These are phyloP conservation scores for Lipomyces starkeyi DNA, from an alignment of 805 yeast genomes.

Conservation along the genomic window DNA sequence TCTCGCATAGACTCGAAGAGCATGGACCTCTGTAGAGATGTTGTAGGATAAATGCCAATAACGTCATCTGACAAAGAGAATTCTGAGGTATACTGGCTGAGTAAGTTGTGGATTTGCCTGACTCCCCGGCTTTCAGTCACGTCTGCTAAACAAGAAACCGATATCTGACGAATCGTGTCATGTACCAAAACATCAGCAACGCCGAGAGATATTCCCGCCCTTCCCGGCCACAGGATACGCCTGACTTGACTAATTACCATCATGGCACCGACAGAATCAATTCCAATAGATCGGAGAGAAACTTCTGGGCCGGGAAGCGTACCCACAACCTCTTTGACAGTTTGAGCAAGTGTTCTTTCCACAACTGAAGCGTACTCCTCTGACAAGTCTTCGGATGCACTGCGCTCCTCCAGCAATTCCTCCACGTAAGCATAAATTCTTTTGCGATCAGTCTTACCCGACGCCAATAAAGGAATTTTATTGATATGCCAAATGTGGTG, in stretches of 20 bases:
- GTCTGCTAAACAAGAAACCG: neutral
- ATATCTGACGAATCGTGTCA: conserved; percentile 11
- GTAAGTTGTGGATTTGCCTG: neutral
- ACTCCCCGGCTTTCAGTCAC: neutral
- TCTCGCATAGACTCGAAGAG: conserved; percentile 21
- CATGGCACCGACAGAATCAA: conserved; percentile 32
- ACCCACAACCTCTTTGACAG: conserved; percentile 8
- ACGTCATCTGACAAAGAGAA: conserved; percentile 3
- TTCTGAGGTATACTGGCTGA: neutral
- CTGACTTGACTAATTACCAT: conserved; percentile 3
- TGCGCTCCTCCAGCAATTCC: neutral
- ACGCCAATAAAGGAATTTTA: conserved; percentile 33
- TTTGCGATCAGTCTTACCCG: conserved; percentile 38
- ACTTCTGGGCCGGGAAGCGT: conserved; percentile 8
- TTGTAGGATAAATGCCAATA: conserved; percentile 6
- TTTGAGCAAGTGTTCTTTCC: conserved; percentile 14
- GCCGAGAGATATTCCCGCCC: neutral
- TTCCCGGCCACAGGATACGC: neutral
- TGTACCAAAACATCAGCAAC: conserved; percentile 20
- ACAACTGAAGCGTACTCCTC: neutral
- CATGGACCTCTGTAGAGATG: conserved; percentile 21
- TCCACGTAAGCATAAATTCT: conserved; percentile 6
- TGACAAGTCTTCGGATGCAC: neutral
- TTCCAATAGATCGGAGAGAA: conserved; percentile 21
- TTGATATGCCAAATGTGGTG: conserved; percentile 16